A percentile compares a stretch with the other conserved stretches of the same genome.
Conservation (phyloP, 2,329 filamentous ascomycete genomes). For the Stachybotrys chlorohalonatus region DNA sequence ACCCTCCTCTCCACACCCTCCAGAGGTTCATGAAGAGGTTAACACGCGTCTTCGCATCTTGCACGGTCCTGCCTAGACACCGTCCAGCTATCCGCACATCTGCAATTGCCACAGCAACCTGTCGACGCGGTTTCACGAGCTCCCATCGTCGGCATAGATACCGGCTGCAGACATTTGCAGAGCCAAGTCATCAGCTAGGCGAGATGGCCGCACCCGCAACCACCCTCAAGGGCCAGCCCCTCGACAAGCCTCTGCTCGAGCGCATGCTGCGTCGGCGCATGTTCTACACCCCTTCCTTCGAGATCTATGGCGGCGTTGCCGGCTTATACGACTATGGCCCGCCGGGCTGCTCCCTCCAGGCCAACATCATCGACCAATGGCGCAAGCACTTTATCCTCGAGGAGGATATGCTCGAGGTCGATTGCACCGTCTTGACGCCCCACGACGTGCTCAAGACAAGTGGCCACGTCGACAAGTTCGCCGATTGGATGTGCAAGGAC, state of each 20-base stretch:
- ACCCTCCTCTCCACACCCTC: conserved; percentile 4
- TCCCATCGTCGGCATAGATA: conserved; percentile 19
- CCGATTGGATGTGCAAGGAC: conserved; percentile 99
- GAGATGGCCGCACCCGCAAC: conserved; percentile 48
- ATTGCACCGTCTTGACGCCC: conserved; percentile 89
- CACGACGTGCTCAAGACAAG: conserved; percentile 90
- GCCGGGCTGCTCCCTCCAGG: conserved; percentile 75
- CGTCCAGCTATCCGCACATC: conserved; percentile 3
- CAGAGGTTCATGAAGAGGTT: conserved; percentile 18
- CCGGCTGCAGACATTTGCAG: conserved; percentile 16
- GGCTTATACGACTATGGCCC: conserved; percentile 93
- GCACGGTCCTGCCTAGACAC: conserved; percentile 3
- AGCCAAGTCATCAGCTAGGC: conserved; percentile 4
- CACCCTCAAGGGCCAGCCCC: conserved; percentile 80
- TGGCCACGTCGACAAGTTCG: conserved; percentile 96
- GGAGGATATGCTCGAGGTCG: conserved; percentile 92
- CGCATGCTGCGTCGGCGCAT: conserved; percentile 77
- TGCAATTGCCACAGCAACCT: conserved; percentile 9
- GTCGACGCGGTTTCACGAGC: conserved; percentile 18
- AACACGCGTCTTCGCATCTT: conserved; percentile 9
- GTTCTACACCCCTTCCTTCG: conserved; percentile 94
- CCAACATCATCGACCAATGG: conserved; percentile 83
- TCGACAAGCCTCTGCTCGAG: conserved; percentile 76
- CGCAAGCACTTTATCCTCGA: conserved; percentile 86
- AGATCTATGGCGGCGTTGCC: conserved; percentile 84